These are phyloP conservation scores for Calophaca sinica DNA, from an alignment of 306 rosid genomes.

Conservation along the genomic window DNA sequence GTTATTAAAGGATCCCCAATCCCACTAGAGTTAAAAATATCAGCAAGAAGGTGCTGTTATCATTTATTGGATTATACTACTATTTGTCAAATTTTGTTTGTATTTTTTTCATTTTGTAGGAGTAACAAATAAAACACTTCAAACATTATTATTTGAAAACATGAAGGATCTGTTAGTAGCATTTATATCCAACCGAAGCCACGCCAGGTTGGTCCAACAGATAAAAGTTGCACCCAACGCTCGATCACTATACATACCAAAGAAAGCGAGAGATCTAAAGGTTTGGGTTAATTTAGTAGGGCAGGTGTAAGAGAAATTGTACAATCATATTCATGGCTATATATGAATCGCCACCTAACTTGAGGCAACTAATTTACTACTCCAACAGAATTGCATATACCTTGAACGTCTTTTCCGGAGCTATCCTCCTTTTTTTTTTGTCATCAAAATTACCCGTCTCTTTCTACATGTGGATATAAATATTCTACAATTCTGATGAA, in stretches of 20 bases:
- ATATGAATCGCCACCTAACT: conserved; percentile 36
- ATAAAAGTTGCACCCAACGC: background rate
- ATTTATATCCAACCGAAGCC: conserved; percentile 16
- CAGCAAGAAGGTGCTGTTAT: background rate
- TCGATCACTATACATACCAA: background rate
- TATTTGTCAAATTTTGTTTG: too few species aligned
- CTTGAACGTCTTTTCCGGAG: background rate
- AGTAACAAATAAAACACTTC: too few species aligned
- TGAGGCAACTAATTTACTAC: conserved; percentile 13
- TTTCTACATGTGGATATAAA: too few species aligned
- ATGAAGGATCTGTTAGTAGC: background rate
- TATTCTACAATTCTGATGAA: too few species aligned
- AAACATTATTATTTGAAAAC: too few species aligned
- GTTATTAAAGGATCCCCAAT: background rate
- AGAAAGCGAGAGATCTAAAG: conserved; percentile 7
- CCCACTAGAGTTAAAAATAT: background rate
- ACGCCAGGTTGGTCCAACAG: conserved; percentile 8
- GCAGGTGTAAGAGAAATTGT: conserved; percentile 3
- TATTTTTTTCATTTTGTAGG: too few species aligned
- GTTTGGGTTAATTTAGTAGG: background rate
- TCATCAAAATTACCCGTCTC: too few species aligned
- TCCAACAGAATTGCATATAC: background rate
- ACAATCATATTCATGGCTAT: conserved; percentile 43
- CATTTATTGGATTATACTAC: too few species aligned
- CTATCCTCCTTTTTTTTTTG: background rate